Conservation (phyloP, 257 asterid species). For the Solanum paucissectum region DNA sequence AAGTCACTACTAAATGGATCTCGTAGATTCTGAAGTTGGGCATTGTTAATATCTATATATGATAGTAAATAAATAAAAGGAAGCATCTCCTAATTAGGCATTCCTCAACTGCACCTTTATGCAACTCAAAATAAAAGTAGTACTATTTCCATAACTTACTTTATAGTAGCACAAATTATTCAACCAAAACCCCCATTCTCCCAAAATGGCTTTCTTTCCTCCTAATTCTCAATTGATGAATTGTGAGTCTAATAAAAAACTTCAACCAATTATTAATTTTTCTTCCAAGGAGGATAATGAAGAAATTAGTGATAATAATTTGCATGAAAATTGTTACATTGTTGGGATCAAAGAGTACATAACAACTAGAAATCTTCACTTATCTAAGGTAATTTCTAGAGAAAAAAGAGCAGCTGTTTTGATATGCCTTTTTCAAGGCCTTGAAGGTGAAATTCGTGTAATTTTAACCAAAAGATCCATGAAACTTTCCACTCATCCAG, state of each 20-base stretch:
- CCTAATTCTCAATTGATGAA: not conserved
- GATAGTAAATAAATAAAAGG: not conserved
- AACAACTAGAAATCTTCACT: not conserved
- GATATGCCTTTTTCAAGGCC: conserved; percentile 40
- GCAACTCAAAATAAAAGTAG: not conserved
- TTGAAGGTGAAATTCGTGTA: conserved; percentile 36
- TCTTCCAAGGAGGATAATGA: not conserved
- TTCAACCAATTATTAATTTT: not conserved
- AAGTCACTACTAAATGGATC: too few species aligned
- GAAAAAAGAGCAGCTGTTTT: conserved; percentile 50
- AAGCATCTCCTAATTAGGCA: not conserved
- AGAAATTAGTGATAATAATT: not conserved
- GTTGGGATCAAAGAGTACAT: not conserved
- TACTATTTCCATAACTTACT: not conserved
- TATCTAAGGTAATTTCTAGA: not conserved
- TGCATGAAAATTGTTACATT: not conserved
- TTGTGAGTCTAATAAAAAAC: not conserved
- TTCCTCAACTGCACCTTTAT: not conserved
- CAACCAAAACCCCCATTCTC: not conserved
- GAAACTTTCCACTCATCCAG: conserved; percentile 50
- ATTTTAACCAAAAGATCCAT: conserved; percentile 51
- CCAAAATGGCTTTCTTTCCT: not conserved
- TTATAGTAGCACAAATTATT: not conserved
- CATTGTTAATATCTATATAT: too few species aligned
- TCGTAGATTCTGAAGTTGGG: too few species aligned